phyloP scores from a whole-genome alignment of 2,329 filamentous ascomycete species.

The Penicillium aurantiogriseum region DNA sequence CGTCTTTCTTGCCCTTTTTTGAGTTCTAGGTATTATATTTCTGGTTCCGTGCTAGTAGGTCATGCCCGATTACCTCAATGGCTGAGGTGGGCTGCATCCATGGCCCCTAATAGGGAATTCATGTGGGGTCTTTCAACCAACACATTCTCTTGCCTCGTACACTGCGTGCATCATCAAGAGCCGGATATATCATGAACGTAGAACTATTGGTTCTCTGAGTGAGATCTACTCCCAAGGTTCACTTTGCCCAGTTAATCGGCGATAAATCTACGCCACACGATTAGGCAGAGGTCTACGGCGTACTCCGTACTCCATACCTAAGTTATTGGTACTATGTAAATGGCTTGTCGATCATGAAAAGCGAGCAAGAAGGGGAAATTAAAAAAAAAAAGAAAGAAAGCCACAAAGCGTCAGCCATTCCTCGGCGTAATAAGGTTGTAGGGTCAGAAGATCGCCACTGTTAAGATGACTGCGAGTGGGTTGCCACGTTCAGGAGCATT shows the following conservation, averaged over 20 bases:
- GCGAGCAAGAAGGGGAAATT: background rate
- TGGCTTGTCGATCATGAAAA: constrained; percentile 5
- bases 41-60: background rate
- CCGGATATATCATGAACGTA: background rate
- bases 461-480: constrained; percentile 18
- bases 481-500: constrained; percentile 23
- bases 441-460: constrained; percentile 14
- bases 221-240: background rate
- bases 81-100: constrained; percentile 9
- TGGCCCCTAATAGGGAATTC: constrained; percentile 12
- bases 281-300: background rate
- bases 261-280: background rate
- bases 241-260: background rate
- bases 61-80: constrained; percentile 16
- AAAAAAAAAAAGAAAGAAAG: background rate
- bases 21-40: background rate
- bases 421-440: constrained; percentile 14
- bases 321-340: background rate
- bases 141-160: constrained; percentile 7
- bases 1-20: background rate
- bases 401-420: background rate
- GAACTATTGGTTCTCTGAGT: background rate
- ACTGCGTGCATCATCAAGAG: background rate
- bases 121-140: background rate
- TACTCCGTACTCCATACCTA: background rate